Base-by-base conservation (phyloP, 2,329 filamentous ascomycete genomes). In the Fusarium humuli region DNA sequence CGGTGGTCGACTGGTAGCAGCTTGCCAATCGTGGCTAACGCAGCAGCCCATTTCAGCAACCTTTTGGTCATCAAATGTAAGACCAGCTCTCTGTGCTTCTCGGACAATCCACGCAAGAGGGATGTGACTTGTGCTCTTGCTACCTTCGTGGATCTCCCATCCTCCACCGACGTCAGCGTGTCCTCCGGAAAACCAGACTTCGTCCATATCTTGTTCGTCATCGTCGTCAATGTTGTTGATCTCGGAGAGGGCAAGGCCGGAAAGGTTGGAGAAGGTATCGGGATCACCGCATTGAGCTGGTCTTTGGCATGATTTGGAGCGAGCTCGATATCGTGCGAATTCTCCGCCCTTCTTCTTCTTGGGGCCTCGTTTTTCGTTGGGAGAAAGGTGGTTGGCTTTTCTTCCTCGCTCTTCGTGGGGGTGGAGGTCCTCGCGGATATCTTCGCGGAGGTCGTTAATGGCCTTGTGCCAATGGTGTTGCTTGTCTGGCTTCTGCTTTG, bases 121-220 rank as follows among this genome's bases (percentile, higher is more conserved):
- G 3, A 90, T 85, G 71, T 93, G 90, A 69, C 89, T 92, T 25
- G 92, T 83, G 10, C 90, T 85, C 75, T 92, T 91, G 25, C 83
- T 84, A 2, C 83, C 82, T 0, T 82, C 78, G 0, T 87, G 80
- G 6, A 86, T 81, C 52, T 87, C 86, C 92, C 92, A 94, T 0
- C 92, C 92, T 12, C 92, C 92, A 2, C 92, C 92, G 30, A 94
- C 89, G 67, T 95, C 92, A 3, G 88, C 92, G 68, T 97, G 93
- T 13, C 90, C 90, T 11, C 93, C 93, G 0, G 92, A 85, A 73
- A 96, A 96, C 91, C 91, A 93, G 1, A 95, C 87, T 74, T 96
- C 93, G 63, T 92, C 87, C 49, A 95, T 91, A 70, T 95, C 91
- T 74, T 94, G 92, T 2, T 85, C 83, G 0, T 78, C 80, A 23